Evolutionary conservation across 108 stramenopile species (phyloP), one percentile per base, ranked within the genome.

Genomic region (Stephanodiscus minutulus): DNA sequence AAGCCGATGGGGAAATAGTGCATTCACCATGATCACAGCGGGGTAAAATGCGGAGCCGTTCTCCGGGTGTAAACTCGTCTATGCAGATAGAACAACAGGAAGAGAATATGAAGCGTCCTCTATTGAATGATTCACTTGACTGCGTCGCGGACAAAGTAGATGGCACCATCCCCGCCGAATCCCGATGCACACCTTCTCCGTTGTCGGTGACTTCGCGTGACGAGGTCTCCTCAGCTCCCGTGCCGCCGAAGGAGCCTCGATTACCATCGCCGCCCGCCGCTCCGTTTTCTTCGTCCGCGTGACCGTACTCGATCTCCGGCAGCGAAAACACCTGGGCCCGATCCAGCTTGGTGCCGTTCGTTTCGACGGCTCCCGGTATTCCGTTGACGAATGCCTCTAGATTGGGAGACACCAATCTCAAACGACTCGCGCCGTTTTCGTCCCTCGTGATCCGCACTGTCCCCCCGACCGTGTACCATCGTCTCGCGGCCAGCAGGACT

Each of bases 81-180:
- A 97, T 84, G 67, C 97, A 97, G 47, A 97, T 94, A 33, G 94
- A 91, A 68, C 97, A 97, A 22, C 77, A 72, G 18, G 69, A 24
- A 17, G 64, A 77, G 10, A 70, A 77, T 24, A 60, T 68, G 53
- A 66, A 77, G 27, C 25, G 29, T 12, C 65, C 70, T 5, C 41
- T 60, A 25, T 53, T 55, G 3, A 21, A 28, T 46, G 46, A 47
- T 37, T 59, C 59, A 22, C 46, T 48, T 24, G 73, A 61, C 2
- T 50, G 21, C 17, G 63, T 58, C 15, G 29, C 50, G 22, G 67
- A 17, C 27, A 39, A 49, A 31, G 27, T 25, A 17, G 49, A 13
- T 59, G 37, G 49, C 15, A 58, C 37, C 18, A 50, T 17, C 46
- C 52, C 13, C 46, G 37, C 37, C 33, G 56, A 31, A 33, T 53